Percentiles rank a stretch among this genome's conserved stretches.
Conservation (phyloP, 352 stramenopile genomes). For the Phytophthora sp. region DNA sequence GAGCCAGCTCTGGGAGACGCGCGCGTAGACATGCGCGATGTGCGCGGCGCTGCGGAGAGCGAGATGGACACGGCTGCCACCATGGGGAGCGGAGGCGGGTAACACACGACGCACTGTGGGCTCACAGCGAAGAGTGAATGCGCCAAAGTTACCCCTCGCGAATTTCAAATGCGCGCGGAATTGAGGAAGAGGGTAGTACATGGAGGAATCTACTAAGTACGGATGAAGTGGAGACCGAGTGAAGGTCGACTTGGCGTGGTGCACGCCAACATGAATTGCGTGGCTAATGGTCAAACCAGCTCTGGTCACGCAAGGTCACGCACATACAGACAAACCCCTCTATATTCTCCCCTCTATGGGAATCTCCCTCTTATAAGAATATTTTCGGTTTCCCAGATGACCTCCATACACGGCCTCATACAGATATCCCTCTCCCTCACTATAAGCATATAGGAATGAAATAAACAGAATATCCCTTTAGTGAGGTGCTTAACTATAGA, state of each 20-base stretch:
- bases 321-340: too few species aligned
- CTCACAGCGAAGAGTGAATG: slow-evolving; percentile 4
- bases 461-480: too few species aligned
- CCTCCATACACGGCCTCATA: too few species aligned
- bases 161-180: slow-evolving; percentile 24
- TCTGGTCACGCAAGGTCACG: too few species aligned
- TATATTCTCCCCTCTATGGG: too few species aligned
- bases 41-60: slow-evolving; percentile 38
- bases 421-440: too few species aligned
- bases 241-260: slow-evolving; percentile 9
- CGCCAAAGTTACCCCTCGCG: background rate
- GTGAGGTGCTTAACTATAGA: too few species aligned
- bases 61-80: slow-evolving; percentile 75
- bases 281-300: too few species aligned
- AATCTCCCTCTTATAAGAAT: too few species aligned
- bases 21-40: slow-evolving; percentile 10
- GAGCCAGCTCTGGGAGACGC: slow-evolving; percentile 1
- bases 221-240: slow-evolving; percentile 8
- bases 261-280: background rate
- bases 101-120: too few species aligned
- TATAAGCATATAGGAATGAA: too few species aligned
- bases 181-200: background rate
- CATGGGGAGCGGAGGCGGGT: slow-evolving; percentile 20
- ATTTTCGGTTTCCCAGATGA: too few species aligned
- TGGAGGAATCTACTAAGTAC: slow-evolving; percentile 9